Base-by-base conservation (phyloP, 768 basidiomycete genomes). In the Leccinum broughii region DNA sequence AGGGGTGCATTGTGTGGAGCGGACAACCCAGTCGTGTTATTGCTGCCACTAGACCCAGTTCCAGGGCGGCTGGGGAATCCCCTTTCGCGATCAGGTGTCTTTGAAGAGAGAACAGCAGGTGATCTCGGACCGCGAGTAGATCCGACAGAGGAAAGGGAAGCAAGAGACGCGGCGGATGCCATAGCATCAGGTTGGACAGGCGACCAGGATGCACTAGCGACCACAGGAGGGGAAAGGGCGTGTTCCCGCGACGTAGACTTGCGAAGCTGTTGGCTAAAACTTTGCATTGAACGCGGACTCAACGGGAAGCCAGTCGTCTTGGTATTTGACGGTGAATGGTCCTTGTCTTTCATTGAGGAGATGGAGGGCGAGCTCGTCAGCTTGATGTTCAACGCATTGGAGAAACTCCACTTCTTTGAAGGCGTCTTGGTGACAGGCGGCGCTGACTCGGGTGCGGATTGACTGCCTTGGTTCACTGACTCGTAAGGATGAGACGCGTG, bases 361-460 rank as follows among this genome's bases (percentile, higher is more conserved):
- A 79, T 80, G 20, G 86, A 86, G 53, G 88, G 85, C 28, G 86
- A 88, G 59, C 82, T 82, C 14, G 86, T 82, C 54, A 92, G 74
- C 70, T 84, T 91, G 72, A 90, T 82, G 64, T 90, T 92, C 4
- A 95, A 77, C 24, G 90, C 91, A 63, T 83, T 89, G n/a, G 91
- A 90, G 72, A 95, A 90, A 71, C 93, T 95, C 93, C 93, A 95
- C 75, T 95, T 95, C 83, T 94, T 95, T n/a, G 90, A 92, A 35
- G 93, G 92, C 3, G 90, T 90, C 77, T 90, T 91, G 55, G 81
- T 77, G 48, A 81, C 77, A 15, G 77, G 68, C 44, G 86, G 79
- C 14, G 68, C 64, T 57, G 81, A 75, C 59, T 84, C 81, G 32
- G 78, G 72, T 56, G 76, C 65, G 71, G 75, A 64, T 58, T 69